phyloP scores from a whole-genome alignment of 371 early-diverging fungal genomes.

The Rhizopus stolonifer region DNA sequence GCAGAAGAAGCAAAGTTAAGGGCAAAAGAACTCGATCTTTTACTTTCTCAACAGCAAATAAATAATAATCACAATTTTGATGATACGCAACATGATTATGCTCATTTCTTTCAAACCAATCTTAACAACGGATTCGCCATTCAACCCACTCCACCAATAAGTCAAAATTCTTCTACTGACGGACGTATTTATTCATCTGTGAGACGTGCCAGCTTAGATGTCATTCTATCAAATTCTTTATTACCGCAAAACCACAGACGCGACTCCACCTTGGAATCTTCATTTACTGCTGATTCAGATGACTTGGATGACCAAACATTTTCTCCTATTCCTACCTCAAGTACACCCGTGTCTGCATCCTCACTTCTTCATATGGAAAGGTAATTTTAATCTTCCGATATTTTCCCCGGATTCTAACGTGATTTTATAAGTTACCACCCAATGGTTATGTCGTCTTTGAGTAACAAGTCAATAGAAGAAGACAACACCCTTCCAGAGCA shows the following conservation, averaged over 20 bases:
- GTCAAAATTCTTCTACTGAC: slow-evolving; percentile 23
- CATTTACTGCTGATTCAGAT: slow-evolving; percentile 27
- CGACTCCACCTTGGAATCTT: slow-evolving; percentile 25
- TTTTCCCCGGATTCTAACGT: neutral
- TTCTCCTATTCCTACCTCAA: slow-evolving; percentile 7
- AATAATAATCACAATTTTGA: neutral
- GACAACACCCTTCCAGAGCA: slow-evolving; percentile 1
- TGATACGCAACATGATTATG: neutral
- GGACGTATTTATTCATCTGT: slow-evolving; percentile 12
- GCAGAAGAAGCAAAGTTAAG: slow-evolving; percentile 49
- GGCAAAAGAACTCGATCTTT: slow-evolving; percentile 44
- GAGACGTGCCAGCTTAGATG: slow-evolving; percentile 36
- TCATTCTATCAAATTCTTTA: slow-evolving; percentile 17
- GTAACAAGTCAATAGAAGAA: slow-evolving; percentile 7
- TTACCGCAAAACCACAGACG: slow-evolving; percentile 18
- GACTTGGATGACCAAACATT: slow-evolving; percentile 16
- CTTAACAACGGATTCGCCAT: slow-evolving; percentile 8
- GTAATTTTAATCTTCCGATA: neutral
- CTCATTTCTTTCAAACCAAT: neutral
- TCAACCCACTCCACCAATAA: slow-evolving; percentile 30
- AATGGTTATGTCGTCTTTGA: slow-evolving; percentile 4
- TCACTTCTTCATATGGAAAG: slow-evolving; percentile 2
- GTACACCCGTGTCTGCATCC: neutral
- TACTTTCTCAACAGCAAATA: slow-evolving; percentile 38
- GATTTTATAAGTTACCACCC: neutral